Evolutionary conservation across 768 basidiomycete genomes (phyloP).

Genomic region (Pleurotus eryngii): DNA sequence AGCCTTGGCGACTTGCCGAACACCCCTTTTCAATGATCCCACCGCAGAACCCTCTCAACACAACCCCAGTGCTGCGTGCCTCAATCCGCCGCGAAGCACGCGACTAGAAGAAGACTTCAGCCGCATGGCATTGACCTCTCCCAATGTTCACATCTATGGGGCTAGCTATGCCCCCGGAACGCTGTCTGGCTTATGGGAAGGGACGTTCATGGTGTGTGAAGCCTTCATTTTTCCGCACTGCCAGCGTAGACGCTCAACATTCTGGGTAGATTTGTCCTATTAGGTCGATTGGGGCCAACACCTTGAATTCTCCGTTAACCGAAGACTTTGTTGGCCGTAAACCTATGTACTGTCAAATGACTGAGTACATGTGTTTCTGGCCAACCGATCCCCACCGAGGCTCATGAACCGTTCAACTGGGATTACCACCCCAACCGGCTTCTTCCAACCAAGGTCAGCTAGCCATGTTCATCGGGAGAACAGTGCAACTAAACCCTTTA

Average conservation of each 20-base stretch:
- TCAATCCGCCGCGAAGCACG: conserved; percentile 26
- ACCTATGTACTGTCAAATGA: conserved; percentile 48
- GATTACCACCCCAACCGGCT: conserved; percentile 14
- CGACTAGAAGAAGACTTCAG: conserved; percentile 33
- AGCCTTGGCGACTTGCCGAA: conserved; percentile 36
- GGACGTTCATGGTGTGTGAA: conserved; percentile 49
- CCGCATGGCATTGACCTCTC: conserved; percentile 27
- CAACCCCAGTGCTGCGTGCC: neutral
- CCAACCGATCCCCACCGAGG: conserved; percentile 28
- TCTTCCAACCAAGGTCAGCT: conserved; percentile 14
- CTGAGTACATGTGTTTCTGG: conserved; percentile 41
- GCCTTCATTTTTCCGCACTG: conserved; percentile 1
- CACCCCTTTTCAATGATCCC: conserved; percentile 49
- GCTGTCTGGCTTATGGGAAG: conserved; percentile 60
- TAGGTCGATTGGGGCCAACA: conserved; percentile 7
- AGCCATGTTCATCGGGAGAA: neutral
- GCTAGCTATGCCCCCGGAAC: conserved; percentile 38
- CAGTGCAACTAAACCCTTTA: neutral
- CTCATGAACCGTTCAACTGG: conserved; percentile 13
- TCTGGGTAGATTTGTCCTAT: conserved; percentile 2
- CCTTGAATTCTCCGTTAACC: conserved; percentile 7
- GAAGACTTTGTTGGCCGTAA: conserved; percentile 38
- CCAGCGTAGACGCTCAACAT: conserved; percentile 1
- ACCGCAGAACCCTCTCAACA: conserved; percentile 8
- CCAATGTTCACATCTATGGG: conserved; percentile 14